Conservation (phyloP, 2,329 filamentous ascomycete genomes). For the Xylaria digitata region DNA sequence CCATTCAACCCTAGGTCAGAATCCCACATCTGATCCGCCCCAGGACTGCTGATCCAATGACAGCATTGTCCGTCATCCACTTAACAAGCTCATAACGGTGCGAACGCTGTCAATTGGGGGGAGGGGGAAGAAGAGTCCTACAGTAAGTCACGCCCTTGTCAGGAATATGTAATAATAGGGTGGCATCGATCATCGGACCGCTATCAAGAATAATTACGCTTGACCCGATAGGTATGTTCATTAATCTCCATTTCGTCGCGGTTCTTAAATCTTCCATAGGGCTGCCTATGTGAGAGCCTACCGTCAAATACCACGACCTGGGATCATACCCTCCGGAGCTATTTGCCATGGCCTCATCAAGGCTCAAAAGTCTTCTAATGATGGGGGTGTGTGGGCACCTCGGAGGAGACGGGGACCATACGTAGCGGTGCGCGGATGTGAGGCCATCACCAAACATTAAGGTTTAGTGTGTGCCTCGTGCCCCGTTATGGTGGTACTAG, state of each 20-base stretch:
- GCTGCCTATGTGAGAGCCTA: conserved; percentile 4
- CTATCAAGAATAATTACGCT: conserved; percentile 12
- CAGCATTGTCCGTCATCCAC: conserved; percentile 11
- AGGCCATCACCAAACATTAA: conserved; percentile 42
- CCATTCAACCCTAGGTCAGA: conserved; percentile 18
- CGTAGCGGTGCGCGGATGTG: conserved; percentile 37
- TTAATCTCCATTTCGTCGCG: conserved; percentile 12
- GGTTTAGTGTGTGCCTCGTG: conserved; percentile 40
- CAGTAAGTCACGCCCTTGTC: conserved; percentile 16
- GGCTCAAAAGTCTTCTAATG: not conserved
- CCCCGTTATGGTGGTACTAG: conserved; percentile 37
- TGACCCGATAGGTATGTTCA: conserved; percentile 26
- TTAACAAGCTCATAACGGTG: conserved; percentile 34
- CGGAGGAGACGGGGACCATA: conserved; percentile 17
- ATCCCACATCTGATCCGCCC: conserved; percentile 26
- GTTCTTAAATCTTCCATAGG: conserved; percentile 26
- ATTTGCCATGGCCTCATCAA: conserved; percentile 15
- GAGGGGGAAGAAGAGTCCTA: not conserved
- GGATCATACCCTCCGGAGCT: not conserved
- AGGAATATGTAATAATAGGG: conserved; percentile 9
- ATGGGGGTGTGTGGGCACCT: conserved; percentile 24
- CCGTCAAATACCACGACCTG: conserved; percentile 9
- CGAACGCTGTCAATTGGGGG: conserved; percentile 24
- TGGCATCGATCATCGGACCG: conserved; percentile 18
- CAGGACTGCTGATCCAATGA: conserved; percentile 6